These are phyloP conservation scores for Amphichorda felina DNA, from an alignment of 2,329 filamentous ascomycete genomes.

Conservation along the genomic window DNA sequence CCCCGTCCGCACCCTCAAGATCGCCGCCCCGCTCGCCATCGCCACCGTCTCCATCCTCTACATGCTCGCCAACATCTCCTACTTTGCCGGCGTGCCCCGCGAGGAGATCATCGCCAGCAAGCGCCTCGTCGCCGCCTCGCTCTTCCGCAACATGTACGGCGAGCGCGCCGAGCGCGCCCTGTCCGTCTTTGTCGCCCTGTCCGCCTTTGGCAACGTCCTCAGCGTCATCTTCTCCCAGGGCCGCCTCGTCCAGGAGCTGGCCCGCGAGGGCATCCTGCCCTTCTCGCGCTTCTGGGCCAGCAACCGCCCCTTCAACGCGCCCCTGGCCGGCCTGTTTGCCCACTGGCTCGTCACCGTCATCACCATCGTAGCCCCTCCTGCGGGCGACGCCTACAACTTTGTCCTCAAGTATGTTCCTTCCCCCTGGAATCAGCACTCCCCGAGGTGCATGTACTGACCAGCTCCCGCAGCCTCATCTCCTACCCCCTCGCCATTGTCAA, in stretches of 20 bases:
- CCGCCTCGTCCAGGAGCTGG: conserved; percentile 53
- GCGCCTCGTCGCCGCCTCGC: conserved; percentile 38
- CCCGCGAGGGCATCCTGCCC: conserved; percentile 54
- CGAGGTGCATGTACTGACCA: too few relatives aligned
- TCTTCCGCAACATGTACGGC: conserved; percentile 46
- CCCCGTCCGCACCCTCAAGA: conserved; percentile 51
- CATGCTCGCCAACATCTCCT: conserved; percentile 55
- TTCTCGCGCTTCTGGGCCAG: conserved; percentile 51
- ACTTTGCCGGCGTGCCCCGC: conserved; percentile 47
- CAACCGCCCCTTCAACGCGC: conserved; percentile 52
- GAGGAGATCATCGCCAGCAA: conserved; percentile 38
- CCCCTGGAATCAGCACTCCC: neutral
- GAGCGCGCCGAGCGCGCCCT: conserved; percentile 42
- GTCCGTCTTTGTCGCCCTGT: conserved; percentile 55
- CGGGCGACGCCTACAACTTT: conserved; percentile 56
- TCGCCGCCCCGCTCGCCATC: conserved; percentile 51
- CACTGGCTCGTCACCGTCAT: conserved; percentile 54
- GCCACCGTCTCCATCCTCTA: conserved; percentile 47
- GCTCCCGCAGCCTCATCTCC: conserved; percentile 49
- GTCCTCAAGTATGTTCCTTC: conserved; percentile 35
- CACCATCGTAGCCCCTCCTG: conserved; percentile 55
- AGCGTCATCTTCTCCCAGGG: conserved; percentile 59
- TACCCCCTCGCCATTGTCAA: conserved; percentile 51
- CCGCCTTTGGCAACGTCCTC: conserved; percentile 56
- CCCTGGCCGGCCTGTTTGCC: conserved; percentile 47